Evolutionary conservation across 352 stramenopile genomes (phyloP).

Genomic region (Phytophthora cactorum): DNA sequence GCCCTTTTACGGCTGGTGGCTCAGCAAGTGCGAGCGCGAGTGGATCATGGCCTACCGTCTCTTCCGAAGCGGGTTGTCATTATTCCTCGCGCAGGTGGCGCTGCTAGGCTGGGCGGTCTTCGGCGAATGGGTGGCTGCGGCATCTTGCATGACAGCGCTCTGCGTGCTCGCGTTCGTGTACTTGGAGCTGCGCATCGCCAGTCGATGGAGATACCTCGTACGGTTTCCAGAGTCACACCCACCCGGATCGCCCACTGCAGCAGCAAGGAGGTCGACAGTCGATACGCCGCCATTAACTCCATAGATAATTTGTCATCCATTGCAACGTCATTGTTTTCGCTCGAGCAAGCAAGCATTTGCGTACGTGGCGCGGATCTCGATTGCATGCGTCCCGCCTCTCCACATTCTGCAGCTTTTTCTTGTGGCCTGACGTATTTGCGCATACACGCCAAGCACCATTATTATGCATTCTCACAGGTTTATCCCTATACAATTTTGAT

Average conservation of each 20-base stretch:
- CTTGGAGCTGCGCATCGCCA: constrained; percentile 69
- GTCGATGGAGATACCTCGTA: constrained; percentile 76
- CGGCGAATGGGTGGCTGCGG: constrained; percentile 50
- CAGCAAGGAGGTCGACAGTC: constrained; percentile 13
- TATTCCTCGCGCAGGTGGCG: constrained; percentile 68
- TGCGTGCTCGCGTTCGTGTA: constrained; percentile 54
- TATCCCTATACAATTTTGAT: constrained; percentile 1
- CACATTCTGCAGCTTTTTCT: constrained; percentile 30
- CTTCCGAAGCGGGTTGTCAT: constrained; percentile 57
- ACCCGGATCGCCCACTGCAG: constrained; percentile 14
- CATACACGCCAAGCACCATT: constrained; percentile 25
- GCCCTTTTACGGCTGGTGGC: constrained; percentile 79
- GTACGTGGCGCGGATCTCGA: not conserved
- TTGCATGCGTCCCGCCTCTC: constrained; percentile 8
- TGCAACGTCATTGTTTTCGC: not conserved
- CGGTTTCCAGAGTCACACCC: constrained; percentile 51
- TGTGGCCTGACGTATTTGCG: constrained; percentile 37
- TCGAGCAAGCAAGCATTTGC: constrained; percentile 15
- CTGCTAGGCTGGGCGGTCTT: constrained; percentile 73
- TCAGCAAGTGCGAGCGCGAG: constrained; percentile 71
- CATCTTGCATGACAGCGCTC: constrained; percentile 55
- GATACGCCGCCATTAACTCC: constrained; percentile 22
- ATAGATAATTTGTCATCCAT: constrained; percentile 14
- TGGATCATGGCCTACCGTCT: constrained; percentile 74
- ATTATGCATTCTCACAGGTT: constrained; percentile 10